Evolutionary conservation across 192 early-diverging fungal species (phyloP).

Genomic region (Fimicolochytrium jonesii): DNA sequence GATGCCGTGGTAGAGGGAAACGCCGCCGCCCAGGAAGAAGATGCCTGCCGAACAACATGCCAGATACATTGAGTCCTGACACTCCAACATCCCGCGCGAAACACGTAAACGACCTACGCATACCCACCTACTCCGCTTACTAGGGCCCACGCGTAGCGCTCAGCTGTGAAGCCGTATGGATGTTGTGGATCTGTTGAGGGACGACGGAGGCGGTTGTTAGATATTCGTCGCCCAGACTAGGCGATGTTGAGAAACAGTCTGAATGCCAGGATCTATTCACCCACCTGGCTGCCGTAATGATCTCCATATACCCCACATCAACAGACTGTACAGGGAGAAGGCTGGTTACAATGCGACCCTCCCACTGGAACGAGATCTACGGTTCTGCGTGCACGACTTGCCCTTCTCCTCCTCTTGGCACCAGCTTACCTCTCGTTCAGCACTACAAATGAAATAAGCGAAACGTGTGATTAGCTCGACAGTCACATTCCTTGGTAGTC

Average conservation of each 20-base stretch:
- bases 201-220: too few species aligned
- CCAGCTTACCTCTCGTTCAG: conserved; percentile 18
- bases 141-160: conserved; percentile 56
- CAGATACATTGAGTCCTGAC: not conserved
- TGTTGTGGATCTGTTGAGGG: conserved; percentile 37
- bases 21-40: conserved; percentile 56
- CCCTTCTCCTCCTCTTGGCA: too few species aligned
- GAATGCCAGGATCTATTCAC: too few species aligned
- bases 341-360: not conserved
- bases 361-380: not conserved
- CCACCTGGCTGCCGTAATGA: conserved; percentile 41
- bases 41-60: conserved; percentile 20
- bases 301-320: conserved; percentile 37
- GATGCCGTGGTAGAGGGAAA: conserved; percentile 53
- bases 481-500: too few species aligned
- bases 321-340: conserved; percentile 13
- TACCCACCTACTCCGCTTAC: conserved; percentile 40
- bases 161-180: conserved; percentile 53
- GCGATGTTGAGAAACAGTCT: too few species aligned
- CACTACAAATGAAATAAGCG: conserved; percentile 8
- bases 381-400: too few species aligned
- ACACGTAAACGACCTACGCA: not conserved
- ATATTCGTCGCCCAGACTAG: too few species aligned
- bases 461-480: too few species aligned
- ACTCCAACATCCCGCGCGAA: not conserved